phyloP scores from a whole-genome alignment of 140 eudicot species.

The Stevia rebaudiana region DNA sequence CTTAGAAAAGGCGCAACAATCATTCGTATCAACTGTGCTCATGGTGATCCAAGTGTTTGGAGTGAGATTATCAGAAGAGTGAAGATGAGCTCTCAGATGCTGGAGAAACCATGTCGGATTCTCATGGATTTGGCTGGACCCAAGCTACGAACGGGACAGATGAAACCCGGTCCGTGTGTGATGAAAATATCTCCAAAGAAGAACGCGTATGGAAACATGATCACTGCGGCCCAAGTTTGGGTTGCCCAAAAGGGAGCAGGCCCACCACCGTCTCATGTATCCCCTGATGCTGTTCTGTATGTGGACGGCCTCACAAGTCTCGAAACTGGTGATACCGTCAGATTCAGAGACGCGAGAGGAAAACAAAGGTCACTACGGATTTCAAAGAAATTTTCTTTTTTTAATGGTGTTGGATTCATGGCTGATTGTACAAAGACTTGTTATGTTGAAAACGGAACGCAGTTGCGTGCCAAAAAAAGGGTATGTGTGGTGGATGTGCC shows the following conservation, averaged over 20 bases:
- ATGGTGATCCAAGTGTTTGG: conserved; percentile 64
- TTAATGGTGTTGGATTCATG: conserved; percentile 60
- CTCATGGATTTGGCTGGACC: conserved; percentile 92
- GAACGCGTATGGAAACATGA: conserved; percentile 35
- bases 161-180: conserved; percentile 64
- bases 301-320: conserved; percentile 46
- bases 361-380: conserved; percentile 46
- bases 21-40: conserved; percentile 79
- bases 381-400: conserved; percentile 45
- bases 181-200: conserved; percentile 65
- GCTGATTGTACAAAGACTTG: conserved; percentile 58
- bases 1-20: conserved; percentile 52
- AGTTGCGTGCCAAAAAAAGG: conserved; percentile 35
- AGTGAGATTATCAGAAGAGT: conserved; percentile 66
- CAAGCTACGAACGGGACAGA: conserved; percentile 61
- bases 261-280: conserved; percentile 63
- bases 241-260: conserved; percentile 50
- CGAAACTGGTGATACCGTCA: conserved; percentile 43
- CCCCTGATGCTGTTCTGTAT: conserved; percentile 54
- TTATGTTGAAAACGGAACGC: conserved; percentile 49
- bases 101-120: conserved; percentile 62
- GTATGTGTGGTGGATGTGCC: conserved; percentile 53
- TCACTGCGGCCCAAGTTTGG: conserved; percentile 62
- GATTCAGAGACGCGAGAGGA: conserved; percentile 61
- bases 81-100: conserved; percentile 48